A percentile compares a stretch with the other conserved stretches of the same genome.
Evolutionary conservation across 2,329 filamentous ascomycete species (phyloP).

Genomic region (Samsoniella hepiali): DNA sequence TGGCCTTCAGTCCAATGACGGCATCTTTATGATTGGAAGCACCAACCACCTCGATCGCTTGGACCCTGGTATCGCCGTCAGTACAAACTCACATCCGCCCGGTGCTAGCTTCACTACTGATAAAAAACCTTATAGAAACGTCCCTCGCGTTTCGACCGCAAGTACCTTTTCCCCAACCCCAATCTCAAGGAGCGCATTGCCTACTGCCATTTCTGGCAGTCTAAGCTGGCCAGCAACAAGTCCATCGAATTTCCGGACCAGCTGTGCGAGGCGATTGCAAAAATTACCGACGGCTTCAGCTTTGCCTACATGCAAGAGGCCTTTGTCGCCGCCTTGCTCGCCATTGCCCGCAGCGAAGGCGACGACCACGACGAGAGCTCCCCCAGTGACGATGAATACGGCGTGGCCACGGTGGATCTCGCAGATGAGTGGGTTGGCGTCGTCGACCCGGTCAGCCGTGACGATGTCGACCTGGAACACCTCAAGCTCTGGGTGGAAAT

Average conservation of each 20-base stretch:
- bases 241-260: constrained; percentile 58
- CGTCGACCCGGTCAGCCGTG: constrained; percentile 25
- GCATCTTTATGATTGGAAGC: constrained; percentile 65
- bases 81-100: constrained; percentile 20
- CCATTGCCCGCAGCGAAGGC: constrained; percentile 45
- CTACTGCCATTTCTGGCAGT: constrained; percentile 63
- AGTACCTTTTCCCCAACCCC: constrained; percentile 62
- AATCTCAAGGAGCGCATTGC: constrained; percentile 49
- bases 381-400: constrained; percentile 26
- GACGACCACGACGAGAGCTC: constrained; percentile 26
- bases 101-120: not conserved
- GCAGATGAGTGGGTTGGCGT: constrained; percentile 39
- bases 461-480: constrained; percentile 44
- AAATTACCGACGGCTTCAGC: constrained; percentile 62
- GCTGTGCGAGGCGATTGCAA: constrained; percentile 56
- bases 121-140: constrained; percentile 45
- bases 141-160: constrained; percentile 63
- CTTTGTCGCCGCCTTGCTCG: constrained; percentile 60
- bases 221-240: constrained; percentile 53
- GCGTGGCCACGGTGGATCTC: constrained; percentile 28
- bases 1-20: constrained; percentile 65
- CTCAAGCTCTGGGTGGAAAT: constrained; percentile 59
- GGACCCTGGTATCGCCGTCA: constrained; percentile 60
- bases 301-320: constrained; percentile 70
- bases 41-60: constrained; percentile 65